Evolutionary conservation across 108 stramenopile species (phyloP).

Genomic region (Mayamaea pseudoterrestris): DNA sequence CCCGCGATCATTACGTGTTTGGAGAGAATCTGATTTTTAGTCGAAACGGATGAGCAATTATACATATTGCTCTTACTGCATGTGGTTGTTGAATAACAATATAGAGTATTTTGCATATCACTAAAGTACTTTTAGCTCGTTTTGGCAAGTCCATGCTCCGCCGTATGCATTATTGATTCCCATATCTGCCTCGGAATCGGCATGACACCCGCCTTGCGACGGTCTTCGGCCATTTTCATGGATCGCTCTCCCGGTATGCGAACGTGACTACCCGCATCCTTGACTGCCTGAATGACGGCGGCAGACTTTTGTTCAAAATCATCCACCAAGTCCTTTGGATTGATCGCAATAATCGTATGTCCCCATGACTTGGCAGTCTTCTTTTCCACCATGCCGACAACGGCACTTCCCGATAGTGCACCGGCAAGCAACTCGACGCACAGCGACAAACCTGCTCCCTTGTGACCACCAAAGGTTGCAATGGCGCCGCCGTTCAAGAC

Average conservation of each 20-base stretch:
- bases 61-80: too few species aligned
- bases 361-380: conserved; percentile 24
- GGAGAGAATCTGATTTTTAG: too few species aligned
- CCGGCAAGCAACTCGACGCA: conserved; percentile 20
- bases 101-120: too few species aligned
- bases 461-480: conserved; percentile 30
- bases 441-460: conserved; percentile 19
- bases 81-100: too few species aligned
- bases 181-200: conserved; percentile 18
- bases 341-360: conserved; percentile 21
- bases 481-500: conserved; percentile 22
- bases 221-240: conserved; percentile 8
- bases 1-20: too few species aligned
- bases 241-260: conserved; percentile 22
- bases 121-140: background rate
- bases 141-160: conserved; percentile 8
- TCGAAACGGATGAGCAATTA: too few species aligned
- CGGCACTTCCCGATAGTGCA: conserved; percentile 19
- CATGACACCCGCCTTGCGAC: conserved; percentile 5
- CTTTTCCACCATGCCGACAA: conserved; percentile 23
- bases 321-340: conserved; percentile 31
- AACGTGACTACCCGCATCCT: conserved; percentile 10
- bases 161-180: conserved; percentile 16
- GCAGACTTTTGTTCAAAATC: conserved; percentile 18
- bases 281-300: conserved; percentile 8